Conservation (phyloP, 2,329 filamentous ascomycete genomes). For the Metarhizium humberi region DNA sequence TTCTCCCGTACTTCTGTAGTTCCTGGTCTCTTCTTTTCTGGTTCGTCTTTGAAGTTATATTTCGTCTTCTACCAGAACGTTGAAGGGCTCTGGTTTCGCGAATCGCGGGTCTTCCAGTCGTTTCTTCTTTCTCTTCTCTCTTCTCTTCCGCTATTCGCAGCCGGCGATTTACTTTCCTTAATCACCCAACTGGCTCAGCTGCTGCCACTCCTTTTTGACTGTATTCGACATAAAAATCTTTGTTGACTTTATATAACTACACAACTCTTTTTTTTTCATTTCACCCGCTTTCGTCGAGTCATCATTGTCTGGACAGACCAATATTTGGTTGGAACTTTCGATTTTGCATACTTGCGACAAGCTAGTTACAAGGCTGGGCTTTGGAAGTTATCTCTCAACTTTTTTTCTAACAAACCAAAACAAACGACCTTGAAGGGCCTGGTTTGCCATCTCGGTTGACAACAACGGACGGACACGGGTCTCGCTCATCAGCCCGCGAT, state of each 20-base stretch:
- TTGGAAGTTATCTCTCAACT: background rate
- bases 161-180: slow-evolving; percentile 21
- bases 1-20: background rate
- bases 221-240: background rate
- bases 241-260: background rate
- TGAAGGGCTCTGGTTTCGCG: background rate
- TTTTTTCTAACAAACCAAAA: background rate
- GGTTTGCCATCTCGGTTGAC: slow-evolving; percentile 10
- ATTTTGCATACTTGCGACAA: background rate
- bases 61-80: slow-evolving; percentile 1
- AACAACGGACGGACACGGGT: background rate
- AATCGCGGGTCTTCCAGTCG: slow-evolving; percentile 19
- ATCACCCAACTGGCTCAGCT: slow-evolving; percentile 49
- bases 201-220: slow-evolving; percentile 40
- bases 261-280: background rate
- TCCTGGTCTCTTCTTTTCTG: slow-evolving; percentile 9
- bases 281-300: background rate
- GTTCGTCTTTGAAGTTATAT: background rate
- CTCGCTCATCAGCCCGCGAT: too few relatives aligned
- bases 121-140: slow-evolving; percentile 24
- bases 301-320: background rate
- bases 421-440: slow-evolving; percentile 12
- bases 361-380: background rate
- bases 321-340: background rate
- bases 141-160: slow-evolving; percentile 19